phyloP scores from a whole-genome alignment of 2,329 filamentous ascomycete species.

The Pezicula rhizophila region DNA sequence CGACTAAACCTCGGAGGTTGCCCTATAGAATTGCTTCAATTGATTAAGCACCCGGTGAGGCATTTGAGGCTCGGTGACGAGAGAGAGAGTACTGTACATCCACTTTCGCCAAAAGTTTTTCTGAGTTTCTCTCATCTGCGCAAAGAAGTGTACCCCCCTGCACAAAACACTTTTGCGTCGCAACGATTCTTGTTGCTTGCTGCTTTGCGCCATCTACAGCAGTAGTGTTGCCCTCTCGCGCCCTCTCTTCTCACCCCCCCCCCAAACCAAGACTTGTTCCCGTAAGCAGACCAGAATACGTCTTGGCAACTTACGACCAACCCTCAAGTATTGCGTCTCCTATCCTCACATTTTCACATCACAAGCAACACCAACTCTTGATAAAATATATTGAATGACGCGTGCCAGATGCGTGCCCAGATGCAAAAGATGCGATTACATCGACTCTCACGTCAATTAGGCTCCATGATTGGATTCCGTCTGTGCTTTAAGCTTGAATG shows the following conservation, averaged over 20 bases:
- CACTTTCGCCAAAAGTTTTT: background rate
- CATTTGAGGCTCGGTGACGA: constrained; percentile 1
- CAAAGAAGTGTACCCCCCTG: background rate
- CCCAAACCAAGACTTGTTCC: too few species aligned
- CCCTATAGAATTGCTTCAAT: background rate
- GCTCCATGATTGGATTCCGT: background rate
- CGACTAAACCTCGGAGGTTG: background rate
- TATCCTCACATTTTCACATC: background rate
- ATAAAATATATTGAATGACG: background rate
- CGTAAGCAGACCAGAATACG: background rate
- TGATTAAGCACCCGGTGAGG: background rate
- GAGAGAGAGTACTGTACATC: background rate
- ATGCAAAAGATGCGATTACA: background rate
- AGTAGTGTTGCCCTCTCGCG: background rate
- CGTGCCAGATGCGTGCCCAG: background rate
- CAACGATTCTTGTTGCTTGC: background rate
- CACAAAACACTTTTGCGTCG: background rate
- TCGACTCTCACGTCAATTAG: background rate
- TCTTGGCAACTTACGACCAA: constrained; percentile 1
- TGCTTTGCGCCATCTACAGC: background rate
- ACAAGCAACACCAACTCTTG: background rate
- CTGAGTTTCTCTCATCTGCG: background rate
- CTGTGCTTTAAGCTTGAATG: constrained; percentile 3
- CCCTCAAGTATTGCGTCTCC: background rate
- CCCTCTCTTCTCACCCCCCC: background rate